phyloP scores from a whole-genome alignment of 495 filamentous ascomycete genomes.

The Saxispiralis lemnorum region DNA sequence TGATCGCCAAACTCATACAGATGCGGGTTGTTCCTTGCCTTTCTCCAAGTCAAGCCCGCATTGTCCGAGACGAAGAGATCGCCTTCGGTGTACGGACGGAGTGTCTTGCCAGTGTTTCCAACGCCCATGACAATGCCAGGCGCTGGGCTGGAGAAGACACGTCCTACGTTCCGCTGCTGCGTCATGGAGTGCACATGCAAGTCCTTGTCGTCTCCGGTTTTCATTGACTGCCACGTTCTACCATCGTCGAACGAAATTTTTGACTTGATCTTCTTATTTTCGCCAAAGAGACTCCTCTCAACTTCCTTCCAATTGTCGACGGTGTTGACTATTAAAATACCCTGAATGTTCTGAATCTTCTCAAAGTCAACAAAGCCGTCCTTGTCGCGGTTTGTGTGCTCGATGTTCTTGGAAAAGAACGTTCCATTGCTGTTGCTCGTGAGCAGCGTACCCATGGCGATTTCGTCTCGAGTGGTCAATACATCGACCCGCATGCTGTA shows the following conservation, averaged over 20 bases:
- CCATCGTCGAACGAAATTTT: slow-evolving; percentile 91
- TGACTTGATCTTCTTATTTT: slow-evolving; percentile 47
- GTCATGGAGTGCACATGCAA: slow-evolving; percentile 88
- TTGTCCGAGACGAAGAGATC: slow-evolving; percentile 80
- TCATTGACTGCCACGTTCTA: slow-evolving; percentile 51
- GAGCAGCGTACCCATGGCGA: slow-evolving; percentile 68
- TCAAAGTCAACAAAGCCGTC: slow-evolving; percentile 77
- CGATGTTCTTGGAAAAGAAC: slow-evolving; percentile 77
- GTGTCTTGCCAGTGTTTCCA: slow-evolving; percentile 64
- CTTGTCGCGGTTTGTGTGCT: slow-evolving; percentile 68
- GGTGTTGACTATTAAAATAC: slow-evolving; percentile 74
- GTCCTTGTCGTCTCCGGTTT: slow-evolving; percentile 34
- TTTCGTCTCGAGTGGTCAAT: slow-evolving; percentile 41
- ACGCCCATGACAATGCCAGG: slow-evolving; percentile 85
- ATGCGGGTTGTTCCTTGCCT: slow-evolving; percentile 60
- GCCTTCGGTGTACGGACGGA: slow-evolving; percentile 47
- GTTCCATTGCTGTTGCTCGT: slow-evolving; percentile 94
- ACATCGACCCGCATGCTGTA: slow-evolving; percentile 97
- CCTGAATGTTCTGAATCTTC: slow-evolving; percentile 73
- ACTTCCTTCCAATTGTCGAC: slow-evolving; percentile 75
- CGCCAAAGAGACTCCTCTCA: slow-evolving; percentile 28
- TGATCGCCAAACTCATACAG: slow-evolving; percentile 91
- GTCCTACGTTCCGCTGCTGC: slow-evolving; percentile 54
- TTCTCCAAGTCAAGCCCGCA: slow-evolving; percentile 67
- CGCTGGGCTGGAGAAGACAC: slow-evolving; percentile 84